Base-by-base conservation (phyloP, 176 grass and related monocot genomes). In the Cocos nucifera region DNA sequence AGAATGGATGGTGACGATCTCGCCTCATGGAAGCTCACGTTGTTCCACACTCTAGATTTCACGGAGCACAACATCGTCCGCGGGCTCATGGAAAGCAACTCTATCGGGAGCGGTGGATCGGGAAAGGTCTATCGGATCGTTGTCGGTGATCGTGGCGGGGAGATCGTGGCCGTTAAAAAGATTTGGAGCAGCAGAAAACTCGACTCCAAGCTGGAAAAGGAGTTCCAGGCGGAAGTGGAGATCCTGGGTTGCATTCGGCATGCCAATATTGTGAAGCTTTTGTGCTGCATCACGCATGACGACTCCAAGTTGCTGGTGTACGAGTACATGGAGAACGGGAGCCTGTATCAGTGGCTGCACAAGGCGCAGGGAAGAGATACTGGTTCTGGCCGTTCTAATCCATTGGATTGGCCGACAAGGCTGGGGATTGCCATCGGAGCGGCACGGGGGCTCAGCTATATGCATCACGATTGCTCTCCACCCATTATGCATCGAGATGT, bases 311-410 rank as follows among this genome's bases (percentile, higher is more conserved):
- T 87, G 63, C 66, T 95, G 5, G 78, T 90, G 0, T 90, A 90
- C 64, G 83, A 90, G 71, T 95, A 90, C 83, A 82, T 95, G 86
- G 78, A 95, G 64, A 81, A 87, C 57, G 76, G 75, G 14, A 95
- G 86, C 77, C 73, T 95, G 12, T 80, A 90, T 48, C 66, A 66
- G 50, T 90, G 83, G 91, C 72, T 95, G 59, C 91, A 95, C 53
- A 53, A 57, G 14, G 79, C 32, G 8, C 72, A 62, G 24, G 51
- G 80, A 1, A 51, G 61, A 24, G 35, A 44, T 12, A 12, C 5
- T 3, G 77, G 70, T 15, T 65, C 68, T 2, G 44, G 80, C 60
- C 2, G 63, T 65, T 16, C 9, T 3, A 6, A 7, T 5, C 80
- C 66, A 5, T 82, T 87, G 35, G 77, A 85, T 78, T 96, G 86